Base-by-base conservation (phyloP, 2,329 filamentous ascomycete genomes). In the Mollisia scopiformis region DNA sequence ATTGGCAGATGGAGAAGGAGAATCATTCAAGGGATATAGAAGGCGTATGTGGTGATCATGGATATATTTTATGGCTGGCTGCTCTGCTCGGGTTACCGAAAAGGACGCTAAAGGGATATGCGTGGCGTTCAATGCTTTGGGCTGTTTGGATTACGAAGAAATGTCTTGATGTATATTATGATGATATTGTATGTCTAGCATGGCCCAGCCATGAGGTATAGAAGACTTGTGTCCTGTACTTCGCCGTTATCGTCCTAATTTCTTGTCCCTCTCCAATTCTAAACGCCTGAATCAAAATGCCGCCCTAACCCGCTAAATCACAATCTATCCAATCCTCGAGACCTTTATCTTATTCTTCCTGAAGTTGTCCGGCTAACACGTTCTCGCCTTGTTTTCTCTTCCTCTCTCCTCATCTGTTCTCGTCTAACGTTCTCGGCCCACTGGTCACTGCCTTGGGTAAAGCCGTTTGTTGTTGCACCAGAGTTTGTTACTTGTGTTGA, bases 1-100 rank as follows among this genome's bases (percentile, higher is more conserved):
- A 19, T 39, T 73, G 35, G 64, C 65, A 16, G 66, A 65, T 19
- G 62, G 75, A 73, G 71, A 79, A 79, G 69, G 74, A 75, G 71
- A 81, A 76, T 14, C 57, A 10, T 65, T 67, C 39, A 66, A 75
- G 79, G 25, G 82, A 62, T 85, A 86, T 67, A 83, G 85, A 68
- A 78, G 84, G 50, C 75, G 85, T 52, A 73, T 85, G 63, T 85
- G 81, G 78, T 87, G 47, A 59, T n/a, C n/a, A 19, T 5, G 27
- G 31, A 39, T n/a, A 28, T 11, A 6, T 19, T 53, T 19, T 39
- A n/a, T 43, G 41, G 33, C 11, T 37, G 30, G 47, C 23, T 43
- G 35, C 10, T 43, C 14, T 35, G 35, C 19, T 43, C 25, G 39
- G 19, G 31, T 49, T 56, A 27, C 8, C 52, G 31, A 27, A 49